phyloP scores from a whole-genome alignment of 2,329 filamentous ascomycete species.

The Xylaria sp. region DNA sequence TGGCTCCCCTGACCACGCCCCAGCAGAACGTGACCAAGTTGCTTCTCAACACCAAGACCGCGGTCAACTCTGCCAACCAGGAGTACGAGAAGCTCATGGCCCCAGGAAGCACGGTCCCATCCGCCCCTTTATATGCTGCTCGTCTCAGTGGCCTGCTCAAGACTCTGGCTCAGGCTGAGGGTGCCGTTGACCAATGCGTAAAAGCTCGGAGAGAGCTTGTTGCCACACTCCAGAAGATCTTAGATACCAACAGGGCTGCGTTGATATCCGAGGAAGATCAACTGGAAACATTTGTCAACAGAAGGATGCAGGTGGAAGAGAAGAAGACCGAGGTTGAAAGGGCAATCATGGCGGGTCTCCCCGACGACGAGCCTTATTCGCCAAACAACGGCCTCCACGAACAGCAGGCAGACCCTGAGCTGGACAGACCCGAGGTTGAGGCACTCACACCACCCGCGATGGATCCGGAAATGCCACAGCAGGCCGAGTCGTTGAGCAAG shows the following conservation, averaged over 20 bases:
- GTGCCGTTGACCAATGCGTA: constrained; percentile 85
- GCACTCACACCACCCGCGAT: constrained; percentile 80
- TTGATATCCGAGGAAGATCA: constrained; percentile 71
- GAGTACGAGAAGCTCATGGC: constrained; percentile 87
- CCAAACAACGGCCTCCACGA: constrained; percentile 50
- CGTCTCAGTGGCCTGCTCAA: constrained; percentile 88
- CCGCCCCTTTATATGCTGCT: constrained; percentile 88
- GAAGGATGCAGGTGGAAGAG: constrained; percentile 72
- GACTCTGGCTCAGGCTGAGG: constrained; percentile 84
- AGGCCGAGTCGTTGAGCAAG: constrained; percentile 22
- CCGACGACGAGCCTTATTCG: constrained; percentile 57
- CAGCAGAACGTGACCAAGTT: constrained; percentile 77
- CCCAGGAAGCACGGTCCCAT: constrained; percentile 67
- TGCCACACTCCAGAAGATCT: constrained; percentile 77
- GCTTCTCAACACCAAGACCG: constrained; percentile 66
- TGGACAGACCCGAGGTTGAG: constrained; percentile 79
- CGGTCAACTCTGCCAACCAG: constrained; percentile 70
- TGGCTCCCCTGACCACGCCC: constrained; percentile 72
- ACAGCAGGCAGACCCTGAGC: constrained; percentile 58
- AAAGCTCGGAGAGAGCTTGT: constrained; percentile 81
- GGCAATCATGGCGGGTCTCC: constrained; percentile 82
- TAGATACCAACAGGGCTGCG: constrained; percentile 72
- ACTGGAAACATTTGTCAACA: constrained; percentile 64
- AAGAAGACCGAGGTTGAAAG: constrained; percentile 91
- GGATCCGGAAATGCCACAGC: constrained; percentile 26